Base-by-base conservation (phyloP, 2,329 filamentous ascomycete species). In the Sphaerulina vaccinii region DNA sequence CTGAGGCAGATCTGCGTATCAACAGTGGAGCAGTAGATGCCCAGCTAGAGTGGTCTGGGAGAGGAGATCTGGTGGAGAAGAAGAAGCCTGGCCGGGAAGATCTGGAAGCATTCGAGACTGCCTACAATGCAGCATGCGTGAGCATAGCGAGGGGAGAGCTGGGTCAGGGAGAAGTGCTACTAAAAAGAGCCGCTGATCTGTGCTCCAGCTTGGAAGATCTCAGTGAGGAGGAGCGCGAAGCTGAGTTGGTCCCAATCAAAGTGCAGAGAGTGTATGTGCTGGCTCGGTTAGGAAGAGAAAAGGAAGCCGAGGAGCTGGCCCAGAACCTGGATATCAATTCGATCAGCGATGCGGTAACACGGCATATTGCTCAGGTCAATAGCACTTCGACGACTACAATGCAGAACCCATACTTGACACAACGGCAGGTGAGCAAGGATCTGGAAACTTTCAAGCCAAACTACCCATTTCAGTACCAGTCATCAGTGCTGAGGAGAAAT, bases 71-170 rank as follows among this genome's bases (percentile, higher is more conserved):
- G 29, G 75, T 76, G 32, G 71, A 73, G 52, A 78, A 77, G 59
- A 80, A 81, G 68, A 81, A 81, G 64, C 74, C 79, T 7, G 71
- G 72, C 5, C 73, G 78, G 52, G 82, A 84, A 54, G 82, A 88
- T 61, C 71, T 87, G 21, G 86, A 90, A 56, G 81, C 85, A 1
- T 93, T 93, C 61, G 89, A 93, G 73, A 85, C 86, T 21, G 85
- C 87, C 9, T 95, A 88, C 72, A 95, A 95, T 68, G 80, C 83
- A 19, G 88, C 87, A 7, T 92, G 88, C 67, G 79, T 79, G 16
- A 83, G 81, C 67, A 84, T 93, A 62, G 86, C 86, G 11, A 77
- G 82, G 40, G 85, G 83, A 6, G 84, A 88, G 60, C 74, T 88
- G 32, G 77, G 72, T 3, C 79, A 83, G 59, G 88, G 83, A 1